Evolutionary conservation across 345 rosid species (phyloP), one percentile per base, ranked within the genome.

Genomic region (Rubroshorea leprosula): DNA sequence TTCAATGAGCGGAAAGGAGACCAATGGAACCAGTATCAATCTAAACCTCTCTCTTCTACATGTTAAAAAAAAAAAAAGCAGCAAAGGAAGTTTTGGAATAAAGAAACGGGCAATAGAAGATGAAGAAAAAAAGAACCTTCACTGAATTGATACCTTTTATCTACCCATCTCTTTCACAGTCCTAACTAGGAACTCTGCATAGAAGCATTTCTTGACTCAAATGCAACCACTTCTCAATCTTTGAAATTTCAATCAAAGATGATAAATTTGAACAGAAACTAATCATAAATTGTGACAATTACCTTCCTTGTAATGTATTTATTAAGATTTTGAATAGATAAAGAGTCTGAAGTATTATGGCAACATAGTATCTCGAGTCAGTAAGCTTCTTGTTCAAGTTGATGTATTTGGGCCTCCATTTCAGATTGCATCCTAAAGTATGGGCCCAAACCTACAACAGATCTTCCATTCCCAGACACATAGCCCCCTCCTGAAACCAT

Each of bases 301-400:
- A n/a, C n/a, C n/a, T n/a, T n/a, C n/a, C n/a, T n/a, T n/a, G n/a
- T n/a, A n/a, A n/a, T n/a, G n/a, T n/a, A n/a, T n/a, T n/a, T n/a
- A n/a, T n/a, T n/a, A n/a, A n/a, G n/a, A n/a, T n/a, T n/a, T n/a
- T n/a, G n/a, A n/a, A n/a, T n/a, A n/a, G n/a, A n/a, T n/a, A n/a
- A n/a, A n/a, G n/a, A n/a, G n/a, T n/a, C n/a, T n/a, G n/a, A n/a
- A n/a, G n/a, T n/a, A n/a, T n/a, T n/a, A n/a, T n/a, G n/a, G n/a
- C n/a, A n/a, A n/a, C n/a, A n/a, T n/a, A n/a, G n/a, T n/a, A n/a
- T n/a, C n/a, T n/a, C n/a, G n/a, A n/a, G n/a, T n/a, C n/a, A 73
- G 69, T 93, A 93, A 52, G 99, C 99, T 72, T 93, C 99, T 77
- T 89, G 97, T 70, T 93, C 99, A 56, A 93, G 89, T 72, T 59